A percentile compares a stretch with the other conserved stretches of the same genome.
Conservation (phyloP, 345 rosid genomes). For the Aquilaria sinensis region DNA sequence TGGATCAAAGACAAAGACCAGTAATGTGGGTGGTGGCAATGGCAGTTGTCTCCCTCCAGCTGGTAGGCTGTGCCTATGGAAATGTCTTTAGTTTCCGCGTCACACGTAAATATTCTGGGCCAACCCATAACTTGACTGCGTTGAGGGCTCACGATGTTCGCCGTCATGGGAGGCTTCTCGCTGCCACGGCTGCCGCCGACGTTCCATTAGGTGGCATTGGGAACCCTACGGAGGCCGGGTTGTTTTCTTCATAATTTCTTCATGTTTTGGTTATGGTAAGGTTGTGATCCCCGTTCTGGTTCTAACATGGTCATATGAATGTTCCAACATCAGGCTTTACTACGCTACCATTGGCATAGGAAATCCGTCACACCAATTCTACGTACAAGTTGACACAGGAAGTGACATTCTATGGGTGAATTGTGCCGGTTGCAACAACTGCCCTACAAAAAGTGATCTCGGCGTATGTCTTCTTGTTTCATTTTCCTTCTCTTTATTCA, state of each 20-base stretch:
- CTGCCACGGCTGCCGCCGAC: constrained; percentile 47
- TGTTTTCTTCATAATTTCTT: not conserved
- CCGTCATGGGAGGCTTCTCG: constrained; percentile 70
- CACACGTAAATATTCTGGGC: constrained; percentile 56
- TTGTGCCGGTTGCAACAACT: constrained; percentile 52
- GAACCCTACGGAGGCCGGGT: constrained; percentile 72
- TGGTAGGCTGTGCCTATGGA: not conserved
- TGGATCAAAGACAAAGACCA: no score
- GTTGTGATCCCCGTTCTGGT: no score
- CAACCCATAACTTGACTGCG: constrained; percentile 32
- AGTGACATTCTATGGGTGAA: constrained; percentile 94
- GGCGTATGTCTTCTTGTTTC: constrained; percentile 43
- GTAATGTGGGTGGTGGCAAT: no score
- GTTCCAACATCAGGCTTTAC: constrained; percentile 48
- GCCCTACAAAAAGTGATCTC: constrained; percentile 67
- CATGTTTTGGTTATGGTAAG: not conserved
- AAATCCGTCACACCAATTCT: constrained; percentile 60
- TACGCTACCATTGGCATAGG: constrained; percentile 68
- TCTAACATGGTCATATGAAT: no score
- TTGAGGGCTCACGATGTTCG: constrained; percentile 57
- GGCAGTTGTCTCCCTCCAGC: no score
- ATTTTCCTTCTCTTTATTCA: not conserved
- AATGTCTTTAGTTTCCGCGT: constrained; percentile 50
- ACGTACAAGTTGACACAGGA: constrained; percentile 92
- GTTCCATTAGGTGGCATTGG: constrained; percentile 78